Evolutionary conservation across 495 filamentous ascomycete species (phyloP).

Genomic region (Stereocaulon alpinum): DNA sequence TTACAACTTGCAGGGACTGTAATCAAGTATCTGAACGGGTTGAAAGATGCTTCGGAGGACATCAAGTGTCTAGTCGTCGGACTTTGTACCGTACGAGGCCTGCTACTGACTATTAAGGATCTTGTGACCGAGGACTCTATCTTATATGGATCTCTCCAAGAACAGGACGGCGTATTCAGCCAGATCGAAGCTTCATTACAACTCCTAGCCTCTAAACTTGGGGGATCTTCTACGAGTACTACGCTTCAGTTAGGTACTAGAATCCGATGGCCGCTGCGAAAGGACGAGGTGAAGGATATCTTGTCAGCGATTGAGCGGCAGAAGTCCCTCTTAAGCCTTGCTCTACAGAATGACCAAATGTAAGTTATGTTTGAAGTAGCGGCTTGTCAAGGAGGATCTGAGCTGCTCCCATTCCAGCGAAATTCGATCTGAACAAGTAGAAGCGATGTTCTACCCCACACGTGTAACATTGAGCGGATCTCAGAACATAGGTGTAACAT

Average conservation of each 20-base stretch:
- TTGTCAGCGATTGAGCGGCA: conserved; percentile 25
- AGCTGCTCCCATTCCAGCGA: background rate
- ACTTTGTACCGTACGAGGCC: conserved; percentile 18
- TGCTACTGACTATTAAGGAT: conserved; percentile 22
- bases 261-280: conserved; percentile 25
- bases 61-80: conserved; percentile 18
- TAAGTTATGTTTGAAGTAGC: background rate
- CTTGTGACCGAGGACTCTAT: conserved; percentile 20
- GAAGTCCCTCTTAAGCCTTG: conserved; percentile 22
- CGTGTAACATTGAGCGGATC: too few relatives aligned
- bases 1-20: conserved; percentile 24
- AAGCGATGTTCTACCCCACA: too few relatives aligned
- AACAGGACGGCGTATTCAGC: conserved; percentile 20
- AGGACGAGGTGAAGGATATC: conserved; percentile 23
- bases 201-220: conserved; percentile 18
- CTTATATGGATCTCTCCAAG: conserved; percentile 20
- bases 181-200: conserved; percentile 24
- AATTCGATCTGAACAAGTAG: too few relatives aligned
- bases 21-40: conserved; percentile 23
- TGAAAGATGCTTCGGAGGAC: conserved; percentile 26
- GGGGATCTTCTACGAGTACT: conserved; percentile 12
- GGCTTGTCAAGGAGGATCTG: background rate
- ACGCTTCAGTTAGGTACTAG: conserved; percentile 12
- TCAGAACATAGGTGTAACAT: too few relatives aligned
- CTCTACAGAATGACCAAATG: conserved; percentile 27